A percentile compares a stretch with the other conserved stretches of the same genome.
Evolutionary conservation across 805 yeast genomes (phyloP).

Genomic region (Candida vaughaniae): DNA sequence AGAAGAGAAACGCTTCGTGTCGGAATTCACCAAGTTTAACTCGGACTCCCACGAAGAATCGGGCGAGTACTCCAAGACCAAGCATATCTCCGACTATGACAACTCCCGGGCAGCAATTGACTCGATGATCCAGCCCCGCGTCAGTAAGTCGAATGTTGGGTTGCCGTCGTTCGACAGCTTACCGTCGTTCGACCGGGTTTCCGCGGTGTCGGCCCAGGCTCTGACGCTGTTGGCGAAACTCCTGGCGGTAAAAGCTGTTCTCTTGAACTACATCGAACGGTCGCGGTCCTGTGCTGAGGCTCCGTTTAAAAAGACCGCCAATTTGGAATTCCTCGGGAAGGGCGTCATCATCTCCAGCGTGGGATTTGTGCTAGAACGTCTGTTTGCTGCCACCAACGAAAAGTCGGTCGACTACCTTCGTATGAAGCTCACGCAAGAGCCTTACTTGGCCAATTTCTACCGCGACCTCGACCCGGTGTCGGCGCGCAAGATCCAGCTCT

Average conservation of each 20-base stretch:
- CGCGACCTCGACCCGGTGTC: constrained; percentile 45
- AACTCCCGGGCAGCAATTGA: constrained; percentile 48
- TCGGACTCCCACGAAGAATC: constrained; percentile 34
- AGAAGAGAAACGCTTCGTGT: constrained; percentile 20
- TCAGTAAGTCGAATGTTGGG: constrained; percentile 2
- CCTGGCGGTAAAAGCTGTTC: constrained; percentile 1
- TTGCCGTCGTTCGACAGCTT: constrained; percentile 5
- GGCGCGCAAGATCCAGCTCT: constrained; percentile 14
- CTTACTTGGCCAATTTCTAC: constrained; percentile 44
- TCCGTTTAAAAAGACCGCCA: constrained; percentile 34
- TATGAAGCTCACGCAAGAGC: constrained; percentile 41
- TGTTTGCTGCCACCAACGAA: constrained; percentile 52
- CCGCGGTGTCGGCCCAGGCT: constrained; percentile 1
- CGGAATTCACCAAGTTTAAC: constrained; percentile 34
- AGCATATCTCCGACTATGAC: constrained; percentile 30
- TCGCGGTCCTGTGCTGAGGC: constrained; percentile 63
- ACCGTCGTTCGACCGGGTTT: neutral
- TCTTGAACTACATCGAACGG: constrained; percentile 48
- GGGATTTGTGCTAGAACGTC: constrained; percentile 62
- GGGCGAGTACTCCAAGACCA: constrained; percentile 32
- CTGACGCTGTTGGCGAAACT: constrained; percentile 1
- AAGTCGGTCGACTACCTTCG: constrained; percentile 55
- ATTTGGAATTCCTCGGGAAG: constrained; percentile 58
- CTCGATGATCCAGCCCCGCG: constrained; percentile 44
- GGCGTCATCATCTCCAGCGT: constrained; percentile 54